Base-by-base conservation (phyloP, 371 early-diverging fungal species). In the Scutellospora calospora region DNA sequence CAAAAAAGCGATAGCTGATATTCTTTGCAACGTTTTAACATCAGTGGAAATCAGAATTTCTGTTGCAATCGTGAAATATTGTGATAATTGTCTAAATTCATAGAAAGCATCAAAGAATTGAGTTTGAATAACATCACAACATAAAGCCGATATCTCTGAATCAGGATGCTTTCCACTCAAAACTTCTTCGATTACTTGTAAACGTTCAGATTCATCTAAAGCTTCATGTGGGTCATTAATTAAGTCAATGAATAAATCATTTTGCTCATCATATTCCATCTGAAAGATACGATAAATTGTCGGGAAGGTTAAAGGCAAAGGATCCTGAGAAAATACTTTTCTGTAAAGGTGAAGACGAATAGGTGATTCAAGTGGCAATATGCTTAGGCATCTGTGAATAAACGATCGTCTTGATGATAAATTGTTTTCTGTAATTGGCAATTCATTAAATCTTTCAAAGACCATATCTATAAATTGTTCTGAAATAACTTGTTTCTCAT, bases 121-220 rank as follows among this genome's bases (percentile, higher is more conserved):
- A 22, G 60, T 31, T 51, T 79, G 80, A 33, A 81, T 76, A 11
- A 79, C 38, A 72, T 80, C 80, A 11, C n/a, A 33, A 27, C 80
- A 80, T 3, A 80, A 49, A 11, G 73, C 73, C 5, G 73, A 25
- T 1, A 80, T 60, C 29, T 22, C 49, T 5, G 80, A 80, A 51
- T 80, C 59, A 20, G 59, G 35, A 12, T 59, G 25, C n/a, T 59
- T 16, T 11, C 1, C 12, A 22, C 25, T 25, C 57, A 57, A 57
- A 57, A 57, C n/a, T 0, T 54, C 27, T n/a, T 80, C 33, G n/a
- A 80, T 80, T 4, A 45, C 51, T 45, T 54, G 5, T 14, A 80
- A 9, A 3, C 35, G 31, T n/a, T n/a, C 2, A 35, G 66, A 66
- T 31, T 9, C n/a, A n/a, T 9, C n/a, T 33, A 66, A 38, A 66